These are phyloP conservation scores for Monosporascus ibericus DNA, from an alignment of 2,329 filamentous ascomycete genomes.

Conservation along the genomic window DNA sequence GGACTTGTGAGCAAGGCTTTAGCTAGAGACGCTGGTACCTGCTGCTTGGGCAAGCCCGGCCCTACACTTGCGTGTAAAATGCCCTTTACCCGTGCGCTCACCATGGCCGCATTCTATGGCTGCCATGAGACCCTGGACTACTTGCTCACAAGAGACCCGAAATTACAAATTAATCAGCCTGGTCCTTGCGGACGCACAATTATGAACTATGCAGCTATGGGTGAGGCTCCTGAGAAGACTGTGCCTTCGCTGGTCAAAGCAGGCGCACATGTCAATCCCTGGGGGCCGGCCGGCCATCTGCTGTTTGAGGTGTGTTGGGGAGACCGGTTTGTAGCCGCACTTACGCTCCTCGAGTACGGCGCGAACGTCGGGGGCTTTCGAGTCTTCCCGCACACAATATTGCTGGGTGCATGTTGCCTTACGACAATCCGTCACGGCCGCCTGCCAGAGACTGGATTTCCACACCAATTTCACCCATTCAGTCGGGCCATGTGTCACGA, in stretches of 20 bases:
- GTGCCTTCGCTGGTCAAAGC: neutral
- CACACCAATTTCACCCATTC: too few relatives aligned
- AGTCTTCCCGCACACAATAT: neutral
- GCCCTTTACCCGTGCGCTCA: too few relatives aligned
- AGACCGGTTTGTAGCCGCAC: neutral
- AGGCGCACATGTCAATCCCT: neutral
- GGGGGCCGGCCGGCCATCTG: too few relatives aligned
- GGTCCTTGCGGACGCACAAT: neutral
- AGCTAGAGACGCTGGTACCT: too few relatives aligned
- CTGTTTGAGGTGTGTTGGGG: neutral
- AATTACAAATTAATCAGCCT: neutral
- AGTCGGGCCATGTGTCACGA: too few relatives aligned
- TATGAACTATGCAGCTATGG: neutral
- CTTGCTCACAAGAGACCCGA: neutral
- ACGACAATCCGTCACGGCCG: too few relatives aligned
- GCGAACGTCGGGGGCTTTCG: neutral
- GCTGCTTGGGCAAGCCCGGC: too few relatives aligned
- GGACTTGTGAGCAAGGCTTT: neutral
- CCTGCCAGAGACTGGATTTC: too few relatives aligned
- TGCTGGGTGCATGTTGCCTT: too few relatives aligned
- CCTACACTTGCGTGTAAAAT: neutral
- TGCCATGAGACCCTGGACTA: neutral
- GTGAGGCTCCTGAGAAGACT: neutral
- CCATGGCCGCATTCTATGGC: neutral
- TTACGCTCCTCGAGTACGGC: neutral